Evolutionary conservation across 2,329 filamentous ascomycete species (phyloP).

Genomic region (Trichoderma gracile): DNA sequence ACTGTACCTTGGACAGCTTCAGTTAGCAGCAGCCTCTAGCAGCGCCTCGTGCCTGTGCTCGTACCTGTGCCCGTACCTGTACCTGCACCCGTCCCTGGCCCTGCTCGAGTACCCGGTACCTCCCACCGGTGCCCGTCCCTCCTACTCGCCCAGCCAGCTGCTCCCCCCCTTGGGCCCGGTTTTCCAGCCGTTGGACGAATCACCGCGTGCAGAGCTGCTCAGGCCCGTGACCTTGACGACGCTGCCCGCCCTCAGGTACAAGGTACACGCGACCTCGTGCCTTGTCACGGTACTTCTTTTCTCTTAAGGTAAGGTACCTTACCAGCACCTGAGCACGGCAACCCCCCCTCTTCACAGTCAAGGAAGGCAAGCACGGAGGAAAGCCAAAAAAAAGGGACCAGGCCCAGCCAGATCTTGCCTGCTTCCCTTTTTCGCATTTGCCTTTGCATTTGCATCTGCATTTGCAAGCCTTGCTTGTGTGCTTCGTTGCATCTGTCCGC

Average conservation of each 20-base stretch:
- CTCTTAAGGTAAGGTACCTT: too few species aligned
- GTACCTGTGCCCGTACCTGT: not conserved
- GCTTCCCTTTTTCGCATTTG: not conserved
- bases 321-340: not conserved
- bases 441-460: too few species aligned
- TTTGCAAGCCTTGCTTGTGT: slow-evolving; percentile 23
- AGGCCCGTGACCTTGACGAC: slow-evolving; percentile 35
- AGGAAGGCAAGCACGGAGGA: not conserved
- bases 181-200: slow-evolving; percentile 28
- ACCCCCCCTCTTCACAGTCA: slow-evolving; percentile 3
- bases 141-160: not conserved
- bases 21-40: not conserved
- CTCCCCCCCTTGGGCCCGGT: not conserved
- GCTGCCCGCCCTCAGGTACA: slow-evolving; percentile 27
- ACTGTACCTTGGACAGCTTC: not conserved
- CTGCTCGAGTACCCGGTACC: slow-evolving; percentile 6
- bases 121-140: not conserved
- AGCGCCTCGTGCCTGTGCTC: not conserved
- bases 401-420: slow-evolving; percentile 23
- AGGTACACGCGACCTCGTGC: not conserved
- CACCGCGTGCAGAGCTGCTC: slow-evolving; percentile 26
- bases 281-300: too few species aligned
- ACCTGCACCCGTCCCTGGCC: slow-evolving; percentile 7
- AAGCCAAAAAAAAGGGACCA: slow-evolving; percentile 24
- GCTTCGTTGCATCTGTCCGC: slow-evolving; percentile 25